Conservation (phyloP, 2,329 filamentous ascomycete genomes). For the Colletotrichum shisoi region DNA sequence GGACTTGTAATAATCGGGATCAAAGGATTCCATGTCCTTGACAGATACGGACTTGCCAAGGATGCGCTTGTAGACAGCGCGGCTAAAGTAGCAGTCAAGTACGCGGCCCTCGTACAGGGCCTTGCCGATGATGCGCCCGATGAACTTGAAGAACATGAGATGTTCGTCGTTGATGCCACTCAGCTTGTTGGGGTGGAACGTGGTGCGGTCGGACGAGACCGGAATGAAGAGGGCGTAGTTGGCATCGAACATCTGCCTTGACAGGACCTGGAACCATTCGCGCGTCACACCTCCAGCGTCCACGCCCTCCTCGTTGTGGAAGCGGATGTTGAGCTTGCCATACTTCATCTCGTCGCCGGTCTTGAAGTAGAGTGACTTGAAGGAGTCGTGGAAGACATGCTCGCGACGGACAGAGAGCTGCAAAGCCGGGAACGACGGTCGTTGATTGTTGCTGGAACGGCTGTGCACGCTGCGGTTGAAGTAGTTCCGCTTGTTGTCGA, state of each 20-base stretch:
- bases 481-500: conserved; percentile 99
- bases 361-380: conserved; percentile 98
- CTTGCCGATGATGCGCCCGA: conserved; percentile 97
- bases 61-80: conserved; percentile 97
- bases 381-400: conserved; percentile 97
- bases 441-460: conserved; percentile 71
- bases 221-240: conserved; percentile 97
- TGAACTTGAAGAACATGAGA: conserved; percentile 98
- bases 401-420: conserved; percentile 91
- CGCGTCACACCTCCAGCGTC: conserved; percentile 97
- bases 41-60: conserved; percentile 93
- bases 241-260: conserved; percentile 98
- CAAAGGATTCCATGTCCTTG: conserved; percentile 99
- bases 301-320: conserved; percentile 96
- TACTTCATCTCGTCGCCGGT: conserved; percentile 97
- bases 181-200: conserved; percentile 96
- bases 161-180: conserved; percentile 96
- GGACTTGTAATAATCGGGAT: conserved; percentile 98
- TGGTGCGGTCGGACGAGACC: conserved; percentile 95
- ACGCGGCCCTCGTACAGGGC: conserved; percentile 95
- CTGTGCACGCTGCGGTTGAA: conserved; percentile 92
- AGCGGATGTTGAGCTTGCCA: conserved; percentile 96
- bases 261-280: conserved; percentile 98
- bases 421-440: conserved; percentile 74
- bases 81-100: conserved; percentile 97